Evolutionary conservation across 768 basidiomycete species (phyloP).

Genomic region (Phaeolepiota aurea): DNA sequence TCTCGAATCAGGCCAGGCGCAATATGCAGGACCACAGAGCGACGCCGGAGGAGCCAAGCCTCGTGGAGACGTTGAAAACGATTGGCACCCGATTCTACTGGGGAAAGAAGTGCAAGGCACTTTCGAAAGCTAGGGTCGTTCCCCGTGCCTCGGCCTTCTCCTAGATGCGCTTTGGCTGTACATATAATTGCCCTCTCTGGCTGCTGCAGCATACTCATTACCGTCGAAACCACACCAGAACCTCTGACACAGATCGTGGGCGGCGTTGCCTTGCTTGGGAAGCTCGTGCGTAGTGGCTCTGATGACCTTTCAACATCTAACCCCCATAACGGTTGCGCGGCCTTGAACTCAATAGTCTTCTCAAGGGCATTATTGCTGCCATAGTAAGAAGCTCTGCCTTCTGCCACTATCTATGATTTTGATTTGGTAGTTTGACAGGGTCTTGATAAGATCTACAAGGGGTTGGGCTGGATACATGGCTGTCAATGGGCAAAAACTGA

Average conservation of each 20-base stretch:
- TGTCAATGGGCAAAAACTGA: conserved; percentile 7
- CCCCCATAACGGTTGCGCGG: conserved; percentile 14
- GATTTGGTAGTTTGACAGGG: no score
- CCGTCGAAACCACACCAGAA: conserved; percentile 11
- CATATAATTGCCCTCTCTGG: background rate
- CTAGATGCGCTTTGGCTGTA: conserved; percentile 23
- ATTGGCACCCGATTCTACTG: conserved; percentile 10
- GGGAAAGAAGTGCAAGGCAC: conserved; percentile 27
- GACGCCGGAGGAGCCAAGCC: conserved; percentile 26
- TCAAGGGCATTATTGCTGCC: conserved; percentile 22
- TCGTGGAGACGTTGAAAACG: conserved; percentile 27
- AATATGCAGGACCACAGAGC: conserved; percentile 26
- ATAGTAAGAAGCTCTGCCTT: conserved; percentile 16
- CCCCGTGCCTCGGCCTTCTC: conserved; percentile 28
- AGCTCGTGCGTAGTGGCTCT: conserved; percentile 8
- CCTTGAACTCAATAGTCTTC: conserved; percentile 21
- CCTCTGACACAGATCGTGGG: conserved; percentile 29
- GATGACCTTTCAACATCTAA: background rate
- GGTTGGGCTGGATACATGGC: conserved; percentile 23
- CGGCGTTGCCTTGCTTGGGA: conserved; percentile 25
- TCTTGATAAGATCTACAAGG: conserved; percentile 24
- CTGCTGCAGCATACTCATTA: background rate
- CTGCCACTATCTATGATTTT: no score
- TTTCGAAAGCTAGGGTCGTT: conserved; percentile 26
- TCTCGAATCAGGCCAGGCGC: conserved; percentile 23